These are phyloP conservation scores for Colletotrichum tropicale DNA, from an alignment of 2,329 filamentous ascomycete genomes.

Conservation along the genomic window DNA sequence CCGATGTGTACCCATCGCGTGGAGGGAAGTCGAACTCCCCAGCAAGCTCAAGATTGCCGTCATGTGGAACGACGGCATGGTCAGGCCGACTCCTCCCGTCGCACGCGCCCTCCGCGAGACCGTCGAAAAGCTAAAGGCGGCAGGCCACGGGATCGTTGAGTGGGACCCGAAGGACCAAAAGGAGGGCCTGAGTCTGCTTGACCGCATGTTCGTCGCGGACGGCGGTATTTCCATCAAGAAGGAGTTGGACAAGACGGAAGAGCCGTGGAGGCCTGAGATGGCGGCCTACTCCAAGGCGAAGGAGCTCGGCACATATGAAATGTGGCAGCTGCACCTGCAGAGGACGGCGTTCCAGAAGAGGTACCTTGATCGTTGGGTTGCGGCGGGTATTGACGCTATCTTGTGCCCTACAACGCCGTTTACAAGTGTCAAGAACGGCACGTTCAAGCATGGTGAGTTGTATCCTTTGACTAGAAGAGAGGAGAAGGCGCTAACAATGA, in stretches of 20 bases:
- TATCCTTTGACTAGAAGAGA: not conserved
- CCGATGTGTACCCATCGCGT: constrained; percentile 63
- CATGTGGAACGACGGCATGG: constrained; percentile 68
- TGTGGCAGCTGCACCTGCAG: constrained; percentile 54
- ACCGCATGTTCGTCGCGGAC: constrained; percentile 53
- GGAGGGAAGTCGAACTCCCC: constrained; percentile 43
- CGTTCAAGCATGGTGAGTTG: constrained; percentile 45
- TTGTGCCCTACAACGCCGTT: constrained; percentile 61
- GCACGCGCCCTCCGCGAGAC: constrained; percentile 57
- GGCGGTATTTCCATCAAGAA: constrained; percentile 44
- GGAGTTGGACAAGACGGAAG: constrained; percentile 44
- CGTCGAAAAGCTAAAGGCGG: constrained; percentile 40
- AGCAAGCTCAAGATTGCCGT: constrained; percentile 60
- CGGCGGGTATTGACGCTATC: constrained; percentile 62
- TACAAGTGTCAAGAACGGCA: constrained; percentile 44
- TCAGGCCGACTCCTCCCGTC: constrained; percentile 70
- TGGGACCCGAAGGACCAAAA: constrained; percentile 50
- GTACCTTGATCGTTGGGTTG: constrained; percentile 51
- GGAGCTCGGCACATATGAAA: constrained; percentile 46
- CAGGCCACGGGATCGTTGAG: constrained; percentile 57
- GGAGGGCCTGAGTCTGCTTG: constrained; percentile 39
- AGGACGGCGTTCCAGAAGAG: constrained; percentile 48
- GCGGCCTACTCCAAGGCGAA: constrained; percentile 30
- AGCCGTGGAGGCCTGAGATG: constrained; percentile 47
- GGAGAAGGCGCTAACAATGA: not conserved